Base-by-base conservation (phyloP, 257 asterid species). In the Nicotiana tomentosiformis region DNA sequence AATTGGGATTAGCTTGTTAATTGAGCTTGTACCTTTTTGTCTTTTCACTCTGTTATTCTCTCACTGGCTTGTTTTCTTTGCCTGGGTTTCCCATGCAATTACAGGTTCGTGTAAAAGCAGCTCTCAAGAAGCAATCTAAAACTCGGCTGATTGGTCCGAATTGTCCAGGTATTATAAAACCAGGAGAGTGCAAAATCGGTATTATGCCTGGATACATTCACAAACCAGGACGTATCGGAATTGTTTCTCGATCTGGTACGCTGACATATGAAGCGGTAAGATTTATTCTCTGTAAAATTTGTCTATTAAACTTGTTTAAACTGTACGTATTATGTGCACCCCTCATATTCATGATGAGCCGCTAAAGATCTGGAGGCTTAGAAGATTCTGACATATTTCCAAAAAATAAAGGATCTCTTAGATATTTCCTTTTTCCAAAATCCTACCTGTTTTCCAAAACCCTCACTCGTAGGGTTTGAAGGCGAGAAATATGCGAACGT, bases 191-290 rank as follows among this genome's bases (percentile, higher is more conserved):
- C 90, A 96, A 96, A 85, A 96, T 94, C 29, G 99, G 99, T 65
- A 96, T 96, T 84, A 96, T 96, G 99, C 99, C 98, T 35, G 99
- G 99, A 82, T 94, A 96, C 90, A 96, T 96, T 86, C 99, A 96
- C 90, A 96, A 96, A 88, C 99, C 99, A 20, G 99, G 99, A 29
- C 98, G 98, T 58, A 84, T 94, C 43, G 99, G 99, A 83, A 96
- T 96, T 86, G 99, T 96, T 72, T 93, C 98, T 58, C 90, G 98
- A 79, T 93, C 98, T 58, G 98, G 98, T 81, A 93, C 98, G 70
- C 86, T 93, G 90, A 93, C 97, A 65, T 93, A 92, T 82, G 98
- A 93, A 90, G 98, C 98, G 86, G 98, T 93, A 88, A 92, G 92
- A 66, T 85, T 78, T 83, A 72, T 81, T 81, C 86, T 79, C 26